phyloP scores from a whole-genome alignment of 805 yeast species.

The Kodamaea sagamina region DNA sequence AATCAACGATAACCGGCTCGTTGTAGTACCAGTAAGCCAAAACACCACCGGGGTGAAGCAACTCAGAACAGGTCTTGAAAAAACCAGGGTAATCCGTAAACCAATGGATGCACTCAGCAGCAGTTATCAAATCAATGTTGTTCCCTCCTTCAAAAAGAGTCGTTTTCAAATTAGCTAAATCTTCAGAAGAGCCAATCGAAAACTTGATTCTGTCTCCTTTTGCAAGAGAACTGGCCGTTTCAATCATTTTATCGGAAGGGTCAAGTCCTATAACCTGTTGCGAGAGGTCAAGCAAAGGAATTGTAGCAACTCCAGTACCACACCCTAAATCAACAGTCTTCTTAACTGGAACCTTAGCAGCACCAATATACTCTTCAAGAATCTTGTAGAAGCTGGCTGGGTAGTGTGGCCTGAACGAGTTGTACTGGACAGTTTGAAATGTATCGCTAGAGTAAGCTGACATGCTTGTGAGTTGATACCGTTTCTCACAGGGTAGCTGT shows the following conservation, averaged over 20 bases:
- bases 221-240: conserved; percentile 38
- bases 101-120: conserved; percentile 48
- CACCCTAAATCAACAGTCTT: conserved; percentile 48
- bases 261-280: conserved; percentile 48
- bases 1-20: conserved; percentile 41
- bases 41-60: conserved; percentile 43
- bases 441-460: conserved; percentile 9
- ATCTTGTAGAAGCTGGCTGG: conserved; percentile 37
- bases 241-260: conserved; percentile 48
- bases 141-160: conserved; percentile 11
- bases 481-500: background rate
- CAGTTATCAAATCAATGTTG: conserved; percentile 40
- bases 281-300: conserved; percentile 42
- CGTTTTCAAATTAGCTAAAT: conserved; percentile 5
- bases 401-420: conserved; percentile 44
- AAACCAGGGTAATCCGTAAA: conserved; percentile 35
- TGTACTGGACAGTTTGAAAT: conserved; percentile 18
- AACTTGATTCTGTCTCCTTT: conserved; percentile 30
- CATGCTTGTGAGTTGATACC: conserved; percentile 1
- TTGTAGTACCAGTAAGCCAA: conserved; percentile 46
- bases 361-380: conserved; percentile 19
- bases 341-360: conserved; percentile 21
- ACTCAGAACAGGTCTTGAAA: conserved; percentile 34
- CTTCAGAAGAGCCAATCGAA: conserved; percentile 24
- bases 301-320: conserved; percentile 55